Percentiles rank a stretch among this genome's conserved stretches.
Evolutionary conservation across 2,329 filamentous ascomycete species (phyloP).

Genomic region (Beauveria brongniartii): DNA sequence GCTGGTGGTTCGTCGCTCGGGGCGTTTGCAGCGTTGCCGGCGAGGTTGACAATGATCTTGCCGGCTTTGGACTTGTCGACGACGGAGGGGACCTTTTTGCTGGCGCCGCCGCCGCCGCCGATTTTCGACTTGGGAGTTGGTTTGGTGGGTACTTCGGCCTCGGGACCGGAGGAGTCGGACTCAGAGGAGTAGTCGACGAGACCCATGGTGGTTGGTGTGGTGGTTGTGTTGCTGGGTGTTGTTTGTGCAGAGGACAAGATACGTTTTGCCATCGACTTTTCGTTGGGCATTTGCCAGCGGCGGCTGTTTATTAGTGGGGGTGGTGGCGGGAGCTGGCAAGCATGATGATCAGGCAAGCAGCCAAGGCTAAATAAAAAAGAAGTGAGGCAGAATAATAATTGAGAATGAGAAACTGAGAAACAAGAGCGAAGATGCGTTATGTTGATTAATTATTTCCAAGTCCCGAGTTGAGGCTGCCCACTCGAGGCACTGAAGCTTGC

Average conservation of each 20-base stretch:
- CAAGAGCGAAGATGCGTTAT: too few relatives aligned
- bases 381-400: too few relatives aligned
- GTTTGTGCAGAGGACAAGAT: not conserved
- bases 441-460: too few relatives aligned
- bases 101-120: constrained; percentile 15
- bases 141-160: constrained; percentile 29
- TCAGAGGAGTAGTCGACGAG: constrained; percentile 73
- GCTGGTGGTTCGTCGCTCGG: constrained; percentile 41
- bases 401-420: too few relatives aligned
- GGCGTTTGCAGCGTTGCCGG: constrained; percentile 40
- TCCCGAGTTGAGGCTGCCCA: not conserved
- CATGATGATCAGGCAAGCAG: not conserved
- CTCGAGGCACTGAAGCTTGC: not conserved
- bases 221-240: constrained; percentile 11
- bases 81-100: constrained; percentile 62
- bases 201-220: constrained; percentile 44
- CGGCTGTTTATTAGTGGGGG: not conserved
- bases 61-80: constrained; percentile 73
- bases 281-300: too few relatives aligned
- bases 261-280: not conserved
- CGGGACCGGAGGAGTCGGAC: constrained; percentile 69
- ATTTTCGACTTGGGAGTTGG: constrained; percentile 22
- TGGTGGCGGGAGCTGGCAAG: too few relatives aligned
- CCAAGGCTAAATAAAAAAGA: too few relatives aligned
- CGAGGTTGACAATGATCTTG: constrained; percentile 77